Evolutionary conservation across 352 stramenopile species (phyloP), one percentile per base, ranked within the genome.

Genomic region (Pythium sukuiense): DNA sequence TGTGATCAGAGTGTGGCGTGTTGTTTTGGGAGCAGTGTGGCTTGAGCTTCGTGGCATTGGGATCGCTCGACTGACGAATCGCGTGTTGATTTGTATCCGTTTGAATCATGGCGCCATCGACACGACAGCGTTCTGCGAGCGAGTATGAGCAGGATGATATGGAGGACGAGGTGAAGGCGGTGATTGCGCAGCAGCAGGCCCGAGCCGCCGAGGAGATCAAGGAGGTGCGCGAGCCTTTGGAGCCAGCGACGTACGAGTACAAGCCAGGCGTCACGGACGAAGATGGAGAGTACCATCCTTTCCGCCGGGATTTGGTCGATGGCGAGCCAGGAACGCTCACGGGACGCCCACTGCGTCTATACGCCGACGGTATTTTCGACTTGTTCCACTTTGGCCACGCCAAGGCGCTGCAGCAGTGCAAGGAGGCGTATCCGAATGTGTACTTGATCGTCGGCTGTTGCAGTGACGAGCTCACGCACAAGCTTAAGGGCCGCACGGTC

Each of bases 381-480:
- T 74, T 96, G 26, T 96, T 95, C 75, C 87, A 96, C 64, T 96
- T 93, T 61, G 87, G 88, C 33, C 88, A 96, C 73, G 85, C 88
- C 33, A 88, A 88, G 65, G 88, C 88, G 4, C 70, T 96, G 59
- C 85, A 96, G 73, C 88, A 96, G 69, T 93, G 87, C 61, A 95
- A 96, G 60, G 73, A 89, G 32, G 81, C 86, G 37, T 96, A 95
- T 66, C 88, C 88, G 30, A 93, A 96, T 73, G 82, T 83, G 49
- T 90, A 84, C 65, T 59, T 96, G 55, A 71, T 96, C 14, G 88
- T 96, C n/a, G 88, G 88, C 27, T 94, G 85, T 70, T 95, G 86
- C 74, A 95, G 79, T 60, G 88, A 96, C 60, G 80, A 90, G 52
- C 77, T 95, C 61, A 96, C 88, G 48, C 88, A 96, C 73, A 87